Base-by-base conservation (phyloP, 306 rosid species). In the Citrullus colocynthis region DNA sequence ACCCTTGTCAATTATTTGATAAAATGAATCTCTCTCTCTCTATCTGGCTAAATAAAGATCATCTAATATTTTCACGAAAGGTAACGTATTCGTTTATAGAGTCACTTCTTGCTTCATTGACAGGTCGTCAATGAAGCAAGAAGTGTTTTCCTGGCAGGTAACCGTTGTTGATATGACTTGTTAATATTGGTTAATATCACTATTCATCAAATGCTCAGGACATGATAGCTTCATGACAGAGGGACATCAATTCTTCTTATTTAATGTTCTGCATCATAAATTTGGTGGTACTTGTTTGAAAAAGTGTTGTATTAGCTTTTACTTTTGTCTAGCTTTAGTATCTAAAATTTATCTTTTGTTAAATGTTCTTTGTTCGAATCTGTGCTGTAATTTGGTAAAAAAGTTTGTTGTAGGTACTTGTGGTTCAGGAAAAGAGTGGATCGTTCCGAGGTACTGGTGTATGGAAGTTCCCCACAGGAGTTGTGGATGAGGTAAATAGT, bases 391-490 rank as follows among this genome's bases (percentile, higher is more conserved):
- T 48, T 30, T 49, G 28, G 32, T 72, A 44, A 28, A 51, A 28
- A 30, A 6, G 42, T 37, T 71, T 65, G 48, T 76, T 71, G 17
- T 59, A 92, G 97, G 85, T 94, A 77, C 82, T 94, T n/a, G 96
- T 89, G 70, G 96, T 94, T 78, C 93, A 89, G 87, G 97, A 92
- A 85, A 94, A 87, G 82, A 80, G 75, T 28, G 98, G 98, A 81
- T 42, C 36, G 14, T 84, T 88, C 71, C 64, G 74, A 49, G 93
- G 96, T 51, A 84, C 64, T 72, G 92, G 96, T 28, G 78, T 82
- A 49, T 92, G 98, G 97, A 94, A 94, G 79, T 79, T 88, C 63
- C 97, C 98, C 56, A 94, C 98, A 6, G 97, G 97, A 82, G 86
- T 85, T 86, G 91, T 87, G 49, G 93, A 94, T 41, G 86, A 94